Evolutionary conservation across 768 basidiomycete species (phyloP).

Genomic region (Harrya chromipes): DNA sequence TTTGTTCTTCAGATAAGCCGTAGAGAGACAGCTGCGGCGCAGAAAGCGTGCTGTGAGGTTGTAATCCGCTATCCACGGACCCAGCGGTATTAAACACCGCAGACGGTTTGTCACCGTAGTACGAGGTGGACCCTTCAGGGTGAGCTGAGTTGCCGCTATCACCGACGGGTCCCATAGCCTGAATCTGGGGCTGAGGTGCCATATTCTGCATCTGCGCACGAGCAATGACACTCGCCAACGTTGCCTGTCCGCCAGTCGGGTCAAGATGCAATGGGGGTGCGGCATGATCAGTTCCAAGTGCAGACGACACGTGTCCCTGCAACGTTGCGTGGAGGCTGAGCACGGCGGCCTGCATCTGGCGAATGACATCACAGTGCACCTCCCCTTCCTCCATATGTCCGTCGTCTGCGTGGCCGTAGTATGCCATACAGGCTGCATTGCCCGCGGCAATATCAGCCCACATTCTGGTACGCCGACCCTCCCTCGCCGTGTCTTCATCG

Average conservation of each 20-base stretch:
- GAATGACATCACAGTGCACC: conserved; percentile 46
- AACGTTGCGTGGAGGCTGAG: conserved; percentile 54
- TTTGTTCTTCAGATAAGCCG: conserved; percentile 72
- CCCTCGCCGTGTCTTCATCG: conserved; percentile 39
- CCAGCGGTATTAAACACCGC: conserved; percentile 5
- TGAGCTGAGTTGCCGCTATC: background rate
- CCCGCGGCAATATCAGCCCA: conserved; percentile 60
- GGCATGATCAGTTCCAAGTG: conserved; percentile 42
- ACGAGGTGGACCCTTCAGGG: conserved; percentile 13
- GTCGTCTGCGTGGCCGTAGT: conserved; percentile 14
- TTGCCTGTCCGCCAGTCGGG: conserved; percentile 58
- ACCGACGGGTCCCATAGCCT: conserved; percentile 1
- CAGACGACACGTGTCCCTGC: conserved; percentile 55
- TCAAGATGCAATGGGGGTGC: conserved; percentile 35
- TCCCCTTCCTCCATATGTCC: conserved; percentile 59
- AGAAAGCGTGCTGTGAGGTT: conserved; percentile 4
- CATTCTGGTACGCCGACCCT: conserved; percentile 58
- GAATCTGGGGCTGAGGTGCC: conserved; percentile 18
- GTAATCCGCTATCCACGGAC: conserved; percentile 7
- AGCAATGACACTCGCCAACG: conserved; percentile 68
- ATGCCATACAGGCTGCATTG: conserved; percentile 11
- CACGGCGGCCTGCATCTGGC: conserved; percentile 49
- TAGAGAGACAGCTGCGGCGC: conserved; percentile 57
- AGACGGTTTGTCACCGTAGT: conserved; percentile 3
- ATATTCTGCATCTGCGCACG: conserved; percentile 58